These are phyloP conservation scores for Strobilomyces dryophilus DNA, from an alignment of 768 basidiomycete genomes.

Conservation along the genomic window DNA sequence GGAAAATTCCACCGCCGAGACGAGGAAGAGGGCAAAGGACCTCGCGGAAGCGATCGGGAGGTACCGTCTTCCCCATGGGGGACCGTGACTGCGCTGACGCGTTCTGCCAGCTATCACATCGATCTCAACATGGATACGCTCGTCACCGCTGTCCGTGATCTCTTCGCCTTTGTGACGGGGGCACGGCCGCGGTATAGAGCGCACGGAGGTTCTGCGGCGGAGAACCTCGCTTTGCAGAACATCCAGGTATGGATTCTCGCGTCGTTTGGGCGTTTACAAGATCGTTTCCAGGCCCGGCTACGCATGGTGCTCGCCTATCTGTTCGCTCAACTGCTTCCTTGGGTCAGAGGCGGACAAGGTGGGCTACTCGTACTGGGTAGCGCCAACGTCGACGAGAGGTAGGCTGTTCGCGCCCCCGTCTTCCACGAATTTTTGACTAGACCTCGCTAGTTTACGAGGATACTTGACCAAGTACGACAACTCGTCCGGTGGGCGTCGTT, in stretches of 20 bases:
- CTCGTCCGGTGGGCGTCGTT: conserved; percentile 59
- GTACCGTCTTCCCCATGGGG: conserved; percentile 35
- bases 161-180: conserved; percentile 83
- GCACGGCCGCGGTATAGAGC: conserved; percentile 70
- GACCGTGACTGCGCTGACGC: neutral
- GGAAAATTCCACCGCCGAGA: conserved; percentile 88
- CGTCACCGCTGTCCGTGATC: conserved; percentile 75
- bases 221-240: conserved; percentile 96
- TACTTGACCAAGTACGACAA: conserved; percentile 99
- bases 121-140: conserved; percentile 96
- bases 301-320: conserved; percentile 94
- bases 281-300: conserved; percentile 64
- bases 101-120: conserved; percentile 69
- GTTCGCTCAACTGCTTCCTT: conserved; percentile 93
- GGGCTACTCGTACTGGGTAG: conserved; percentile 94
- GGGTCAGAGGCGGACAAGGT: conserved; percentile 79
- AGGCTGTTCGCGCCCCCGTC: neutral
- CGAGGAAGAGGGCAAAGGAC: conserved; percentile 79
- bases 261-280: neutral
- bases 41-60: conserved; percentile 87
- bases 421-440: neutral
- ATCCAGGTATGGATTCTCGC: conserved; percentile 60
- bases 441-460: conserved; percentile 68
- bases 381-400: conserved; percentile 98
- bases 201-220: conserved; percentile 81